Conservation (phyloP, 176 grass and related monocot genomes). For the Ensete ventricosum region DNA sequence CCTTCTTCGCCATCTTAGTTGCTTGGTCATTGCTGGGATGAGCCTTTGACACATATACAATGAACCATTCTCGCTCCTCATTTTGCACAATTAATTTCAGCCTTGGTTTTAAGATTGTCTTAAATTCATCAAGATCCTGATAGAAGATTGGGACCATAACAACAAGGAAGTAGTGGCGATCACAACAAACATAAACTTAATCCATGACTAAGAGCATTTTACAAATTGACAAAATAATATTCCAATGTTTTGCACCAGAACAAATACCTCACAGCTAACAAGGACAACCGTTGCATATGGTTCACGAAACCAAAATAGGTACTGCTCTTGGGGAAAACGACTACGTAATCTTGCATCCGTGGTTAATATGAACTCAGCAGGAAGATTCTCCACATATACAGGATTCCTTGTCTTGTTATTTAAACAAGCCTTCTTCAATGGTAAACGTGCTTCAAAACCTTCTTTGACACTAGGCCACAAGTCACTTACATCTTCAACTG, state of each 20-base stretch:
- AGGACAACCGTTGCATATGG: slow-evolving; percentile 86
- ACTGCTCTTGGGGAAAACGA: slow-evolving; percentile 90
- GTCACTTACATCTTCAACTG: slow-evolving; percentile 97
- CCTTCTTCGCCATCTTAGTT: slow-evolving; percentile 92
- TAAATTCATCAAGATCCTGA: slow-evolving; percentile 97
- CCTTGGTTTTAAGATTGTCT: slow-evolving; percentile 89
- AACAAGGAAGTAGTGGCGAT: slow-evolving; percentile 7
- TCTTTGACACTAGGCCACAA: slow-evolving; percentile 85
- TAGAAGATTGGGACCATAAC: not conserved
- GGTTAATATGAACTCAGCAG: slow-evolving; percentile 82
- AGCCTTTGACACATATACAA: slow-evolving; percentile 89
- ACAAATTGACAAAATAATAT: not conserved
- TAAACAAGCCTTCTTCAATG: slow-evolving; percentile 80
- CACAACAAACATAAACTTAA: not conserved
- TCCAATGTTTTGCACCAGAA: slow-evolving; percentile 7
- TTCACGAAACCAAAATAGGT: slow-evolving; percentile 89
- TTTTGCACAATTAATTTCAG: slow-evolving; percentile 99
- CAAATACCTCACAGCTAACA: slow-evolving; percentile 78
- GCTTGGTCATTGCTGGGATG: slow-evolving; percentile 83
- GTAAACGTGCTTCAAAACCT: slow-evolving; percentile 56
- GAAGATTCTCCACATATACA: slow-evolving; percentile 69
- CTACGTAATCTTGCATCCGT: slow-evolving; percentile 90
- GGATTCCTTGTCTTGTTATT: slow-evolving; percentile 93
- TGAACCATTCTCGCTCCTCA: slow-evolving; percentile 96
- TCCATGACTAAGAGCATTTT: not conserved